A percentile compares a stretch with the other conserved stretches of the same genome.
phyloP scores from a whole-genome alignment of 2,329 filamentous ascomycete species.

The Talaromyces sp. region DNA sequence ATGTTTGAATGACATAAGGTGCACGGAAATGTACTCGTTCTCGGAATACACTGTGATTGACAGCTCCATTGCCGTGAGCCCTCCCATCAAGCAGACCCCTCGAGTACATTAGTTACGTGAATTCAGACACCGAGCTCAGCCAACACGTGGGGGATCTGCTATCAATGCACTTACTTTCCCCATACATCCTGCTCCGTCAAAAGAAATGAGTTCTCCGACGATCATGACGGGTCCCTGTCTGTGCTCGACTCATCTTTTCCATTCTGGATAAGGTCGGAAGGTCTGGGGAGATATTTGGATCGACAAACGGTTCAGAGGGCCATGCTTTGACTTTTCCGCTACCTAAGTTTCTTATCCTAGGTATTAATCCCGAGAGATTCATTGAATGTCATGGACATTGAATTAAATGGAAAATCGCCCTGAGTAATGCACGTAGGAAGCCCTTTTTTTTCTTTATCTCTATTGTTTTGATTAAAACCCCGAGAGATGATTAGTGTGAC shows the following conservation, averaged over 20 bases:
- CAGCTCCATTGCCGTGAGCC: no score
- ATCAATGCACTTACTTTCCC: background rate
- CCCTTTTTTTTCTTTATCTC: background rate
- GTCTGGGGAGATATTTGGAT: constrained; percentile 1
- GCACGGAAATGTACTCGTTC: no score
- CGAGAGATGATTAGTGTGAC: background rate
- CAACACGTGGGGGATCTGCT: background rate
- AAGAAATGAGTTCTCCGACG: background rate
- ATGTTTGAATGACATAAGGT: no score
- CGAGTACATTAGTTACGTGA: background rate
- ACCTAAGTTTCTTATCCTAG: no score
- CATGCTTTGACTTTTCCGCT: no score
- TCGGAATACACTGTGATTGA: no score
- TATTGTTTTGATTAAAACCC: background rate
- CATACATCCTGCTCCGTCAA: background rate
- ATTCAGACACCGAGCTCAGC: no score
- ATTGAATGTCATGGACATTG: background rate
- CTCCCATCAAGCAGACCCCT: no score
- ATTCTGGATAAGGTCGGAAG: background rate
- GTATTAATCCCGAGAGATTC: no score
- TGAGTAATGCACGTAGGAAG: background rate
- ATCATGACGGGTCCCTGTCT: background rate
- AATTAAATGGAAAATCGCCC: background rate
- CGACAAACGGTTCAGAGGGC: background rate
- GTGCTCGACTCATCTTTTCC: constrained; percentile 7